Base-by-base conservation (phyloP, 306 rosid genomes). In the Rosa persica region DNA sequence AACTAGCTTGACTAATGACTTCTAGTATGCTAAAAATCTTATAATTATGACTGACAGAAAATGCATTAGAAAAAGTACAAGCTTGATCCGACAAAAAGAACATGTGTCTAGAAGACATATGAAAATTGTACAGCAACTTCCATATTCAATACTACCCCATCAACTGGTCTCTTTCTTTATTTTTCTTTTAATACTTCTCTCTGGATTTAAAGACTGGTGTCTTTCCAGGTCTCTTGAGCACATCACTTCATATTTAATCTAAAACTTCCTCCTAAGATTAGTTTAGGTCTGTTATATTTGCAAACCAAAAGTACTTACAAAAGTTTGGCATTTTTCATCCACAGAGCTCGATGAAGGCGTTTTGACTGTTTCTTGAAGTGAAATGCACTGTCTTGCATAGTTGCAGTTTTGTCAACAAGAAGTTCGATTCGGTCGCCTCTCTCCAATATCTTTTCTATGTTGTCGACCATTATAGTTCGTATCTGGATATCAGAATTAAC, bases 281-380 rank as follows among this genome's bases (percentile, higher is more conserved):
- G 39, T 13, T 44, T n/a, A 76, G 11, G 52, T 75, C 69, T 17
- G 3, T 20, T 55, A 42, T 75, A 46, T 42, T 10, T 72, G 20
- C 48, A 72, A 67, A 82, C 30, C 64, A 52, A 70, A 70, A 64
- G 74, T 38, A 87, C 98, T 89, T 77, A 92, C 98, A 96, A 72
- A 58, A 96, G 98, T 82, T 93, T 93, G 72, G 93, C 91, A 86
- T 93, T 96, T 88, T 96, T 96, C 98, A 90, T 91, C 99, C 99
- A 96, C 72, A 96, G 96, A 79, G 98, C 98, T 81, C 88, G 91
- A 70, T 87, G 90, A 73, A 95, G 98, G 73, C 98, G 91, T 83
- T 91, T 93, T 12, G 99, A 96, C 75, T 96, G 97, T 83, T 93
- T 96, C 90, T 87, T 93, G 71, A 96, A 96, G 87, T 96, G 99